Base-by-base conservation (phyloP, 257 asterid genomes). In the Gentiana straminea region DNA sequence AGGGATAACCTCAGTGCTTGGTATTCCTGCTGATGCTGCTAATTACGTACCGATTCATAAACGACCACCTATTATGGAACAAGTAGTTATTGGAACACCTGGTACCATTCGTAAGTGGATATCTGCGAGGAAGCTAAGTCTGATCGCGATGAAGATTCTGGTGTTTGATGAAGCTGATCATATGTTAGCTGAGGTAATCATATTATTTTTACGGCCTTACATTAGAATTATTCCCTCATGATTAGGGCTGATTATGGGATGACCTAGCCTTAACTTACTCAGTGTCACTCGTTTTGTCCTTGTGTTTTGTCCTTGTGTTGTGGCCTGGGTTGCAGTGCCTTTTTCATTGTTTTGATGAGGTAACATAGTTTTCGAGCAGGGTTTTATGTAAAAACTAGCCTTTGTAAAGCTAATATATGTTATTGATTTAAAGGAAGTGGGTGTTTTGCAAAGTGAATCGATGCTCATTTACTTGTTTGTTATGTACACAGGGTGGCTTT, bases 151-250 rank as follows among this genome's bases (percentile, higher is more conserved):
- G 95, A 87, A 84, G 75, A 82, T 91, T 74, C 92, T 87, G 2
- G 98, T 91, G 55, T 86, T 82, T 79, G 98, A 91, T 55, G 98
- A 91, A 78, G 98, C 96, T 11, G 98, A 91, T 75, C 96, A 86
- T 73, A 91, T 91, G 98, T 70, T 87, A 73, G 81, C 94, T 51
- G 85, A 87, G 94, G 96, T 81, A 73, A 63, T 41, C 46, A 41
- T 41, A 41, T 7, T 24, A 24, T 24, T 24, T 24, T 13, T 55
- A 1, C 59, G 10, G 47, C 24, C 24, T 24, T 24, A 24, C 24
- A 7, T 46, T 46, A 13, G 3, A 24, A 24, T 24, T 41, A 7
- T 41, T 41, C 2, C 46, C 46, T 41, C 46, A 41, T 41, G 46
- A 41, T 10, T 4, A 10, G 8, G 9, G 1, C 9, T 7, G 46